Evolutionary conservation across 2,329 filamentous ascomycete species (phyloP), one percentile per base, ranked within the genome.

Genomic region (Graphilbum sp.): DNA sequence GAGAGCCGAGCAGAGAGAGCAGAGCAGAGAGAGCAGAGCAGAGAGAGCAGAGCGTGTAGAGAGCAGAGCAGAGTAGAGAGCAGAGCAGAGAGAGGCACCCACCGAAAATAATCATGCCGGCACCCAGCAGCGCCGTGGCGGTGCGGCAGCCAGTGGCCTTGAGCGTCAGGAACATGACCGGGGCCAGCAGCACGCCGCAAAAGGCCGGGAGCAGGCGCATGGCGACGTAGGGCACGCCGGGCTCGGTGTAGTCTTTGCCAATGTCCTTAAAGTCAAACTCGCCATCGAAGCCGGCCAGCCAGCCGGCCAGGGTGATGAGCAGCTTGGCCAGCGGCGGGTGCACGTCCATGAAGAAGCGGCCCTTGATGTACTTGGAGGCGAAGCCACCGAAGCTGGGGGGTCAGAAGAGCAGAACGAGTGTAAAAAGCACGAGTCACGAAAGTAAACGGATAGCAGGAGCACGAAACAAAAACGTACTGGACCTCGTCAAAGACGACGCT

Each of bases 291-390:
- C 90, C 90, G 51, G 87, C 90, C 46, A 95, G 61, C 78, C 82
- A 98, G 49, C 88, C 90, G 46, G 87, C 86, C 43, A 98, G 73
- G 37, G 90, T 93, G 52, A 98, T 88, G 49, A 98, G 76, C 55
- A 98, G 75, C 67, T 98, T 98, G 47, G 90, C 90, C 43, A 98
- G 70, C 34, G 90, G 90, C 24, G 90, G 90, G 56, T 98, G 90
- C n/a, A 98, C 90, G 56, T 98, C 90, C 90, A 98, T 98, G 61
- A 98, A 98, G 72, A 98, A 98, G 57, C 72, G 80, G 53, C 90
- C 90, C 68, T 98, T 96, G 70, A 98, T 96, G 60, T 98, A 98
- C 61, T 98, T 98, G 50, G 82, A 85, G 47, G 90, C 90, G 56
- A 98, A 98, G 35, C 90, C 90, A 57, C 90, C 90, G 58, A 98